phyloP scores from a whole-genome alignment of 805 yeast genomes.

The Pichia nakasei region DNA sequence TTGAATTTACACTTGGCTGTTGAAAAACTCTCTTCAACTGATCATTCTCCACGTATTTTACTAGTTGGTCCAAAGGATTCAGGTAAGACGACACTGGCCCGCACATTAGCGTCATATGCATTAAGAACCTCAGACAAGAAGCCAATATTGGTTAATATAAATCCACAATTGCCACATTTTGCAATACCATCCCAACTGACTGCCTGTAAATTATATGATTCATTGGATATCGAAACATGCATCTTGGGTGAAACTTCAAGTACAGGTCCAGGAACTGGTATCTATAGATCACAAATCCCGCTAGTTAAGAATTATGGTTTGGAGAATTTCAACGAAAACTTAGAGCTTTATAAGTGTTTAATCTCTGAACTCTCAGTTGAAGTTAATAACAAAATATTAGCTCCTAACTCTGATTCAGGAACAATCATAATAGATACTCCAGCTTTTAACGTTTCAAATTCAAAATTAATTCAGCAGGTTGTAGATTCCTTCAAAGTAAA shows the following conservation, averaged over 20 bases:
- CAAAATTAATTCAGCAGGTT: constrained; percentile 44
- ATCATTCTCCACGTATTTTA: constrained; percentile 45
- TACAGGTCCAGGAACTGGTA: constrained; percentile 70
- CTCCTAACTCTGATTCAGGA: constrained; percentile 6
- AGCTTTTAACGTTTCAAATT: constrained; percentile 42
- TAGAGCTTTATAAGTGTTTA: constrained; percentile 38
- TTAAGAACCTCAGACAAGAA: constrained; percentile 41
- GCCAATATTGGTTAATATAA: constrained; percentile 72
- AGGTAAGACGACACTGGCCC: constrained; percentile 74
- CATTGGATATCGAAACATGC: constrained; percentile 61
- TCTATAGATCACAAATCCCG: constrained; percentile 83
- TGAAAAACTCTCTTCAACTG: constrained; percentile 37
- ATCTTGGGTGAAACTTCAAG: constrained; percentile 74
- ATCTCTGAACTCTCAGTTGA: constrained; percentile 21
- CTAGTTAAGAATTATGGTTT: constrained; percentile 75
- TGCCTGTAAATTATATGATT: constrained; percentile 77
- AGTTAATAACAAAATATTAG: constrained; percentile 7
- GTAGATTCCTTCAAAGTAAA: constrained; percentile 52
- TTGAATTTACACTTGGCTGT: constrained; percentile 69
- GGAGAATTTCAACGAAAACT: constrained; percentile 48
- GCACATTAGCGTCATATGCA: constrained; percentile 68
- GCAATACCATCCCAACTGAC: constrained; percentile 72
- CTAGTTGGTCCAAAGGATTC: constrained; percentile 62
- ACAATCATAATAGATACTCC: constrained; percentile 76
- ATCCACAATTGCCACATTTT: constrained; percentile 50